Base-by-base conservation (phyloP, 495 filamentous ascomycete species). In the Neurospora tetraspora region DNA sequence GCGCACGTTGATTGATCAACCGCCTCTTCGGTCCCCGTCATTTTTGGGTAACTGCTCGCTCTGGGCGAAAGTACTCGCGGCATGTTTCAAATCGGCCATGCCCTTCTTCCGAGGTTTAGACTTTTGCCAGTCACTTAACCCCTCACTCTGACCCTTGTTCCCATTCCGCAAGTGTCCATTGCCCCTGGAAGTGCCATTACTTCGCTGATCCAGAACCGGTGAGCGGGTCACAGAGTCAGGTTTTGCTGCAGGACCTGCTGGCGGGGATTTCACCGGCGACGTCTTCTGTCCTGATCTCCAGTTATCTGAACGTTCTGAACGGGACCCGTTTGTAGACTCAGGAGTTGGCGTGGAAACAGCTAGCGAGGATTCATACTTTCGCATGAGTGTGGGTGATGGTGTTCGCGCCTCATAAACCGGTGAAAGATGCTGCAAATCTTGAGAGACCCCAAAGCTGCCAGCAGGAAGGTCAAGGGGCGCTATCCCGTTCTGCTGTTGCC, bases 361-460 rank as follows among this genome's bases (percentile, higher is more conserved):
- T 3, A 70, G 53, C 8, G 80, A 76, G 2, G 76, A 45, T 3
- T 85, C 84, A 59, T 81, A 78, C 73, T 80, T 83, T 20, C 83
- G 78, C 68, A 79, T 73, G 8, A 79, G 78, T 20, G 77, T 85
- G 5, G 86, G 85, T 1, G 87, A 86, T 4, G 86, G 85, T 3
- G 86, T 85, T 27, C 84, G 82, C 23, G 83, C 78, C 76, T 89
- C 87, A 69, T 87, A 87, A 0, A 89, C 87, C 2, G 87, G 87
- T 18, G 87, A 89, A 5, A 89, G 81, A 69, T 87, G 83, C 36
- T 81, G 79, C 40, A 81, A 72, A n/a, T 85, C 83, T 12, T 76
- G 80, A 34, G 74, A 71, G 34, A 79, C 75, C 37, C 73, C 42
- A 39, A 75, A 79, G 23, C 81, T 80, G 10, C 78, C 77, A 2